Conservation (phyloP, 1,139 yeast genomes). For the Zygosaccharomyces pseudobailii region DNA sequence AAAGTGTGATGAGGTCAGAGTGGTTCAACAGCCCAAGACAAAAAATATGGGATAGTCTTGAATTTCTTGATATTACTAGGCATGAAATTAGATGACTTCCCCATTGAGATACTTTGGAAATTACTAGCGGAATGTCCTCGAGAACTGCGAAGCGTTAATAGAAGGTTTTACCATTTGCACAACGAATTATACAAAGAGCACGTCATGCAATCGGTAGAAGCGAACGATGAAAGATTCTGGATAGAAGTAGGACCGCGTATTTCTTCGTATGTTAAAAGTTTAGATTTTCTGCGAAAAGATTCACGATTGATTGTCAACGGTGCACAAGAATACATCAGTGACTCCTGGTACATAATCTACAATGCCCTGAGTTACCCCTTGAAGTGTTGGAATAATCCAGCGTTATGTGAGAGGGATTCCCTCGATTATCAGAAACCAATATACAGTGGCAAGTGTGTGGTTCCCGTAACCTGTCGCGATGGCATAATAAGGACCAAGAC, state of each 20-base stretch:
- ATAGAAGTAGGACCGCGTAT: neutral
- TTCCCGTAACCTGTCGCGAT: slow-evolving; percentile 1
- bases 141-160: slow-evolving; percentile 7
- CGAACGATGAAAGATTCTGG: slow-evolving; percentile 7
- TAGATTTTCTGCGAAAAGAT: slow-evolving; percentile 10
- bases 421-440: slow-evolving; percentile 11
- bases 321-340: slow-evolving; percentile 15
- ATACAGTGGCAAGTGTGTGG: slow-evolving; percentile 8
- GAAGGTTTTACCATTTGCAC: slow-evolving; percentile 9
- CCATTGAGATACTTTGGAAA: slow-evolving; percentile 10
- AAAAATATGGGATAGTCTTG: too few species aligned
- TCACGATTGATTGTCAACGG: slow-evolving; percentile 5
- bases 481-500: neutral
- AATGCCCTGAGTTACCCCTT: slow-evolving; percentile 13
- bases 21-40: neutral
- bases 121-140: slow-evolving; percentile 9
- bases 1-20: neutral
- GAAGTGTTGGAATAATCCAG: slow-evolving; percentile 10
- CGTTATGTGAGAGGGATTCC: slow-evolving; percentile 4
- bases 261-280: slow-evolving; percentile 7
- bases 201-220: neutral
- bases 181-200: slow-evolving; percentile 10
- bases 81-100: slow-evolving; percentile 6
- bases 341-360: slow-evolving; percentile 24
- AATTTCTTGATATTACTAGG: neutral